A percentile compares a stretch with the other conserved stretches of the same genome.
These are phyloP conservation scores for Colletotrichum liriopes DNA, from an alignment of 2,329 filamentous ascomycete species.

Conservation along the genomic window DNA sequence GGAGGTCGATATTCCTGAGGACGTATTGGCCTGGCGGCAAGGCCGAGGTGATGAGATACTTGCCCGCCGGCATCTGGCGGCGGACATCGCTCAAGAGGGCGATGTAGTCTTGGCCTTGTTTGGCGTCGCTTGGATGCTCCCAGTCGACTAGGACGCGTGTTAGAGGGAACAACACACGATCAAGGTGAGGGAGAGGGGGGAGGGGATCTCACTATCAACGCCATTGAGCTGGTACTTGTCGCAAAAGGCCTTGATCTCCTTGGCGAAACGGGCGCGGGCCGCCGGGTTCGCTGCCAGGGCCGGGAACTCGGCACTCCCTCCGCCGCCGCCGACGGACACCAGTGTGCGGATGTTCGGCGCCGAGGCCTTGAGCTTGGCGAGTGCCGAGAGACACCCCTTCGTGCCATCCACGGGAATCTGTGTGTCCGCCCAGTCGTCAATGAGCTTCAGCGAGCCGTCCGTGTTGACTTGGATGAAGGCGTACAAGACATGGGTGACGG, in stretches of 20 bases:
- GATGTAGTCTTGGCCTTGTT: constrained; percentile 72
- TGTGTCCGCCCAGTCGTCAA: constrained; percentile 76
- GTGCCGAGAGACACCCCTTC: constrained; percentile 72
- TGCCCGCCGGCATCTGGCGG: constrained; percentile 66
- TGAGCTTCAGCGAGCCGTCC: constrained; percentile 49
- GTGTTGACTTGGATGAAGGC: constrained; percentile 65
- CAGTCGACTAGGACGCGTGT: constrained; percentile 70
- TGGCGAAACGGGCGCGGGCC: constrained; percentile 68
- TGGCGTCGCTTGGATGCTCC: constrained; percentile 73
- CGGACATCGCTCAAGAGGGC: constrained; percentile 70
- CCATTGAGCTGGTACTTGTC: constrained; percentile 73
- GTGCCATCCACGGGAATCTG: constrained; percentile 73
- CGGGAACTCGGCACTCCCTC: constrained; percentile 74
- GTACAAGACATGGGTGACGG: constrained; percentile 76
- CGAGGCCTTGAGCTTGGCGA: constrained; percentile 70
- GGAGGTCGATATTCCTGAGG: constrained; percentile 72
- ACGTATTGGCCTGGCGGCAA: constrained; percentile 76
- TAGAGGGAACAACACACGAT: not conserved
- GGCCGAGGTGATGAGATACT: constrained; percentile 73
- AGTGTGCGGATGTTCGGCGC: constrained; percentile 72
- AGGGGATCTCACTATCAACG: constrained; percentile 69
- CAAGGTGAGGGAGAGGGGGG: not conserved
- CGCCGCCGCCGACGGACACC: constrained; percentile 76
- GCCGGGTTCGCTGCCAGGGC: constrained; percentile 65
- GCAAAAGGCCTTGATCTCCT: constrained; percentile 68